A percentile compares a stretch with the other conserved stretches of the same genome.
Evolutionary conservation across 305 asterid species (phyloP).

Genomic region (Coffea humblotiana): DNA sequence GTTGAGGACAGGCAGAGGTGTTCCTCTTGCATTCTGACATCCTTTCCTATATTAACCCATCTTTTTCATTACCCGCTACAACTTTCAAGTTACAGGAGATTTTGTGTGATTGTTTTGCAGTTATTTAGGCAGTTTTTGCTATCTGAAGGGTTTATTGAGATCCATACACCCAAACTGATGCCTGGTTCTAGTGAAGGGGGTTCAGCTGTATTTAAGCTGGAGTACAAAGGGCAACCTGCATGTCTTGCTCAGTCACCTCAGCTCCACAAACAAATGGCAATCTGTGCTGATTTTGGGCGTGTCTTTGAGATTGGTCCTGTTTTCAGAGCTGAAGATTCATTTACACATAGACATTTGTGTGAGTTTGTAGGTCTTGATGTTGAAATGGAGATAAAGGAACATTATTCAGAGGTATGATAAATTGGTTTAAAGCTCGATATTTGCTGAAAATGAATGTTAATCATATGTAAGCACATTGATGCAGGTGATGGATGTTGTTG

Average conservation of each 20-base stretch:
- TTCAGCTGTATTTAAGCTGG: constrained; percentile 76
- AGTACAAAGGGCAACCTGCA: constrained; percentile 84
- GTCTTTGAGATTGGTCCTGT: constrained; percentile 92
- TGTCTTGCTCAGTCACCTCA: constrained; percentile 96
- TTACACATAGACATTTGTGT: constrained; percentile 87
- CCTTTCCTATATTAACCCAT: background rate
- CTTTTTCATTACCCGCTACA: background rate
- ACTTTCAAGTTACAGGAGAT: background rate
- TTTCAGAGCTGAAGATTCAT: constrained; percentile 85
- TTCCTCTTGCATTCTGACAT: background rate
- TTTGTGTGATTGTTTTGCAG: constrained; percentile 37
- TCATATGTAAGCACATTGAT: constrained; percentile 14
- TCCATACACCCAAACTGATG: constrained; percentile 79
- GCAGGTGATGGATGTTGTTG: constrained; percentile 94
- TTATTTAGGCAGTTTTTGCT: constrained; percentile 59
- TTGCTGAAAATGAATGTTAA: background rate
- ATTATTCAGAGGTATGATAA: constrained; percentile 70
- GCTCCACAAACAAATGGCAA: constrained; percentile 87
- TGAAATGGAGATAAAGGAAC: constrained; percentile 91
- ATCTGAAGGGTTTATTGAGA: constrained; percentile 57
- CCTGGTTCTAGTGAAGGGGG: constrained; percentile 98
- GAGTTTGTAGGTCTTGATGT: constrained; percentile 91
- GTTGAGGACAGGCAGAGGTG: background rate
- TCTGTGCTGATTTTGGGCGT: constrained; percentile 79
- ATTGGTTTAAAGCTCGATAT: constrained; percentile 1